Evolutionary conservation across 805 yeast species (phyloP).

Genomic region (Sugiyamaella lignohabitans): DNA sequence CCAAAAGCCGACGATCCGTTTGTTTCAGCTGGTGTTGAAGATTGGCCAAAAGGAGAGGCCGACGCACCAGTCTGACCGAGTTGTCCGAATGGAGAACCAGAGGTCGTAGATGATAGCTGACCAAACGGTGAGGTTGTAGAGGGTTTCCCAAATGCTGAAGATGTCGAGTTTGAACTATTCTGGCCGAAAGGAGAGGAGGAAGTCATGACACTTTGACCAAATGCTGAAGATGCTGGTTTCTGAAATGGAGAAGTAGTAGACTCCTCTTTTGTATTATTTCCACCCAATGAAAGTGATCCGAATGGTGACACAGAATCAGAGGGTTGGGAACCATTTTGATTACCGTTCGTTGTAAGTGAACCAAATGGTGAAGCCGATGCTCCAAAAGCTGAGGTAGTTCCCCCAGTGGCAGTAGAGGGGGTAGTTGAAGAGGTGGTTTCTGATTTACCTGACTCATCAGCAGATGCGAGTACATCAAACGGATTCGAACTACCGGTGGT

Average conservation of each 20-base stretch:
- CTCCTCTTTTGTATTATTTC: too few species aligned
- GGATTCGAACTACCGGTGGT: background rate
- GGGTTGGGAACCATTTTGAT: too few species aligned
- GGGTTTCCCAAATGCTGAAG: too few species aligned
- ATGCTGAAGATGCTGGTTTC: background rate
- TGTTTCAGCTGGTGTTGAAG: slow-evolving; percentile 1
- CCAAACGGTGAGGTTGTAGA: background rate
- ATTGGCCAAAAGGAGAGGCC: slow-evolving; percentile 4
- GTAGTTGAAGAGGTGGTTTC: too few species aligned
- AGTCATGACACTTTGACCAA: too few species aligned
- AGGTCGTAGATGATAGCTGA: background rate
- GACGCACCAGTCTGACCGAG: background rate
- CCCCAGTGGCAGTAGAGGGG: too few species aligned
- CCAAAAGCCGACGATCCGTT: too few species aligned
- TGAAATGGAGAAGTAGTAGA: background rate
- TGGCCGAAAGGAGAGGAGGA: too few species aligned
- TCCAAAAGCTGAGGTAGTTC: too few species aligned
- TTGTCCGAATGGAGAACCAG: background rate
- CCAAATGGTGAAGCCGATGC: too few species aligned
- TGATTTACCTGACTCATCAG: too few species aligned
- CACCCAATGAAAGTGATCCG: background rate
- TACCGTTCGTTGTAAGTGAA: too few species aligned
- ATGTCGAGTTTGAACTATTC: background rate
- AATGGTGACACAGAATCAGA: background rate
- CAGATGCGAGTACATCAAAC: slow-evolving; percentile 2